Evolutionary conservation across 2,329 filamentous ascomycete species (phyloP).

Genomic region (Aspergillus novofumigatus): DNA sequence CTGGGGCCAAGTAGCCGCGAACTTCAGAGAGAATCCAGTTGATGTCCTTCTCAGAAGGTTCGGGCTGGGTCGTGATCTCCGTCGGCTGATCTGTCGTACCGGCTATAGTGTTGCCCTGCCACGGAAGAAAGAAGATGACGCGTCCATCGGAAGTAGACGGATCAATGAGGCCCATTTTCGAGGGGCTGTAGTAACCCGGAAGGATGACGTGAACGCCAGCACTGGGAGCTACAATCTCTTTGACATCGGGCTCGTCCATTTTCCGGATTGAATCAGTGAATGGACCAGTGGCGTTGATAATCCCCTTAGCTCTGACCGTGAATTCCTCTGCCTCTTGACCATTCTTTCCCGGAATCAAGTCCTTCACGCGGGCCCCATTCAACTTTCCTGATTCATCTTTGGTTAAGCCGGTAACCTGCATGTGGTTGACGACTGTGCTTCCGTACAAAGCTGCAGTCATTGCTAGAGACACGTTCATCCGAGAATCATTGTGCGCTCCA

Average conservation of each 20-base stretch:
- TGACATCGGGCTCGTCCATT: constrained; percentile 68
- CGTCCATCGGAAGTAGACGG: constrained; percentile 81
- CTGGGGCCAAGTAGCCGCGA: constrained; percentile 73
- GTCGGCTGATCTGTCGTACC: constrained; percentile 81
- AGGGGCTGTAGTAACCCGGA: constrained; percentile 79
- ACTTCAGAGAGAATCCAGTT: constrained; percentile 85
- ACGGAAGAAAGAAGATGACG: constrained; percentile 89
- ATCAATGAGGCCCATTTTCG: constrained; percentile 83
- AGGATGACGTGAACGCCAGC: constrained; percentile 84
- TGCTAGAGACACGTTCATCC: constrained; percentile 85
- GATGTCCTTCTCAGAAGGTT: constrained; percentile 79
- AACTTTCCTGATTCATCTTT: constrained; percentile 71
- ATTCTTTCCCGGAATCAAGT: constrained; percentile 63
- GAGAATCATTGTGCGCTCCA: constrained; percentile 85
- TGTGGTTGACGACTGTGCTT: constrained; percentile 75
- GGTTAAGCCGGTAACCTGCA: constrained; percentile 71
- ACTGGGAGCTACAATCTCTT: constrained; percentile 79
- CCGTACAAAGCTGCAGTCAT: constrained; percentile 88
- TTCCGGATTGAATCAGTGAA: constrained; percentile 83
- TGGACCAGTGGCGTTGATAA: constrained; percentile 85
- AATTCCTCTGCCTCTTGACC: constrained; percentile 62
- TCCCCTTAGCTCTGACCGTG: constrained; percentile 69
- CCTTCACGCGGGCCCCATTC: constrained; percentile 69
- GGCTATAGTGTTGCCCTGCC: constrained; percentile 89
- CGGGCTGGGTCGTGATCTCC: constrained; percentile 65